Percentiles rank a stretch among this genome's conserved stretches.
Conservation (phyloP, 176 grass and related monocot species). For the Aegilops longissima region DNA sequence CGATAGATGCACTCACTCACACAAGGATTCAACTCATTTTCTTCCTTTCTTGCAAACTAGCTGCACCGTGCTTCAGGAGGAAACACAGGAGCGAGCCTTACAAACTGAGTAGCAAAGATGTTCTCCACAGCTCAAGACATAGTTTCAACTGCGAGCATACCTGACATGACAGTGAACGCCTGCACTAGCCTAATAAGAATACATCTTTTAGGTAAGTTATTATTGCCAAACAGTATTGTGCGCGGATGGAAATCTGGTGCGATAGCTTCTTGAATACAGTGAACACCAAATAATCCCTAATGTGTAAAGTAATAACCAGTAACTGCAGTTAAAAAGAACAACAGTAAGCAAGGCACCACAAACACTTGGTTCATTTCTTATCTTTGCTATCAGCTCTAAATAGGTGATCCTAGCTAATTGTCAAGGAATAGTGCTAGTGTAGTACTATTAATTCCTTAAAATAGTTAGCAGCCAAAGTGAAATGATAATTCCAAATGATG, state of each 20-base stretch:
- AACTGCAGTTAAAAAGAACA: too few relatives aligned
- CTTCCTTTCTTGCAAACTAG: too few relatives aligned
- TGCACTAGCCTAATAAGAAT: neutral
- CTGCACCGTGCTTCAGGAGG: too few relatives aligned
- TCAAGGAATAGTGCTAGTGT: neutral
- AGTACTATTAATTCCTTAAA: too few relatives aligned
- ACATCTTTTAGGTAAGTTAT: neutral
- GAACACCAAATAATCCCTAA: neutral
- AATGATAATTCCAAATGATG: too few relatives aligned
- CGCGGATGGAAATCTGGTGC: neutral
- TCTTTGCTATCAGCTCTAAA: too few relatives aligned
- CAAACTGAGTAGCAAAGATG: neutral
- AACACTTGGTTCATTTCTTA: too few relatives aligned
- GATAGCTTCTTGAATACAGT: neutral
- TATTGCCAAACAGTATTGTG: neutral
- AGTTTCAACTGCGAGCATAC: neutral
- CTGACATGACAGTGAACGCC: neutral
- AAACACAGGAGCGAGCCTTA: too few relatives aligned
- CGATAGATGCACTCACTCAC: too few relatives aligned
- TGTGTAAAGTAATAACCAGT: neutral
- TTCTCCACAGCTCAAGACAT: neutral
- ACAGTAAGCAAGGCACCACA: too few relatives aligned
- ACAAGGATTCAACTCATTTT: too few relatives aligned
- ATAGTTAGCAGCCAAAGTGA: too few relatives aligned
- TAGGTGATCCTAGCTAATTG: neutral